These are phyloP conservation scores for Sphaceloma murrayae DNA, from an alignment of 2,329 filamentous ascomycete species.

Conservation along the genomic window DNA sequence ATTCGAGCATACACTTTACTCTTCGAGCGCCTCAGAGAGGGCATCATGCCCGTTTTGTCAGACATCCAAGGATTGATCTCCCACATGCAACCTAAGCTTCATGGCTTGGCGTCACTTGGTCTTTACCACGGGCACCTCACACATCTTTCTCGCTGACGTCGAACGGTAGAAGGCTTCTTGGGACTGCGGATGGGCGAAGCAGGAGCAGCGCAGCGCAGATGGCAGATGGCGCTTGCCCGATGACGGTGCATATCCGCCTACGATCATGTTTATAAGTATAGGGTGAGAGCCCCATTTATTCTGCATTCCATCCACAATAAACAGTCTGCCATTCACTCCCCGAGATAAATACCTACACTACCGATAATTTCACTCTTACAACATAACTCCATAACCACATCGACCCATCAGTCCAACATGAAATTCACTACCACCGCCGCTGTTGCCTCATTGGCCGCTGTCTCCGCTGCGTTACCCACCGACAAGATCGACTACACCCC, in stretches of 20 bases:
- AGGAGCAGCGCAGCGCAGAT: no score
- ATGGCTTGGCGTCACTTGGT: constrained; percentile 3
- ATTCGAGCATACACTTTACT: not conserved
- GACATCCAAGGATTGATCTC: constrained; percentile 12
- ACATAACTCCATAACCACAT: not conserved
- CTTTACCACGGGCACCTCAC: no score
- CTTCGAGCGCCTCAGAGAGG: constrained; percentile 1
- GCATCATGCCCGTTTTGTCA: constrained; percentile 14
- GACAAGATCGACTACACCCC: constrained; percentile 15
- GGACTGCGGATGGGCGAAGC: no score
- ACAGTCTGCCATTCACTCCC: no score
- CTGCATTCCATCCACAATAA: not conserved
- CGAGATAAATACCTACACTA: constrained; percentile 6
- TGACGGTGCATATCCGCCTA: no score
- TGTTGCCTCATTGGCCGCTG: constrained; percentile 14
- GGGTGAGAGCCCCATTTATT: no score
- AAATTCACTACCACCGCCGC: constrained; percentile 17
- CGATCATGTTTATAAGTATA: no score
- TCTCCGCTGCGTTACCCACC: constrained; percentile 14
- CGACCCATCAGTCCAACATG: constrained; percentile 12
- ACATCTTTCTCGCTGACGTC: constrained; percentile 13
- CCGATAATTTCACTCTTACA: not conserved
- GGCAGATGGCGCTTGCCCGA: no score
- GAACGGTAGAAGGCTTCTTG: not conserved
- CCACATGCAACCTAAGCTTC: constrained; percentile 5